A percentile compares a stretch with the other conserved stretches of the same genome.
Conservation (phyloP, 257 asterid genomes). For the Penstemon davidsonii region DNA sequence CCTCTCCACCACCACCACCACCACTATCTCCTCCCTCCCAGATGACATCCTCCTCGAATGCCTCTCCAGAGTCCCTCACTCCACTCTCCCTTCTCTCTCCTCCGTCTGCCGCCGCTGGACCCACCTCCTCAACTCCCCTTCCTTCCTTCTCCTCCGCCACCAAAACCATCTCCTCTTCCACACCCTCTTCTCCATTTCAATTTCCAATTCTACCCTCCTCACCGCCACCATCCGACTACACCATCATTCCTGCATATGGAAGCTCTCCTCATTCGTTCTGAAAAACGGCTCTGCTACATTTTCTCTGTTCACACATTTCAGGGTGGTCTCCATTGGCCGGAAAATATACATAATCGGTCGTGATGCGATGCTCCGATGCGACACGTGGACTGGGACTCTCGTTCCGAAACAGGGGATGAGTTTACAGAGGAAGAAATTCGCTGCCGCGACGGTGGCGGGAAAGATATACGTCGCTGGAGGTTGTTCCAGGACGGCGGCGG, state of each 20-base stretch:
- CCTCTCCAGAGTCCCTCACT: conserved; percentile 59
- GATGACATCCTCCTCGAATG: conserved; percentile 86
- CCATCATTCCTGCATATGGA: conserved; percentile 42
- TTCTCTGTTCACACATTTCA: conserved; percentile 45
- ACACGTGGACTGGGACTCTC: conserved; percentile 82
- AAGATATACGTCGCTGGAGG: conserved; percentile 83
- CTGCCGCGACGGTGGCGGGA: conserved; percentile 62
- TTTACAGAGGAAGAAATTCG: conserved; percentile 71
- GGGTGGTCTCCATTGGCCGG: conserved; percentile 66
- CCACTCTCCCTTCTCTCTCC: conserved; percentile 65
- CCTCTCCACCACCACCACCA: conserved; percentile 33
- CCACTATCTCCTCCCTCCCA: conserved; percentile 68
- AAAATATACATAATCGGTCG: conserved; percentile 67
- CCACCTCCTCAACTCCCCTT: conserved; percentile 54
- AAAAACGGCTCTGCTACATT: conserved; percentile 35
- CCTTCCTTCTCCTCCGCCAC: conserved; percentile 64
- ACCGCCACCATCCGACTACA: conserved; percentile 59
- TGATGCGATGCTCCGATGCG: conserved; percentile 67
- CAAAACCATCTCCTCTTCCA: conserved; percentile 47
- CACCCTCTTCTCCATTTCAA: conserved; percentile 60
- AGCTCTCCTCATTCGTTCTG: conserved; percentile 53
- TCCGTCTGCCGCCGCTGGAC: conserved; percentile 92
- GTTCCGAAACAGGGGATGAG: conserved; percentile 55
- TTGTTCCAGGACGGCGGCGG: conserved; percentile 51
- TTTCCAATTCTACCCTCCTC: conserved; percentile 58